These are phyloP conservation scores for Lentinula sp. DNA, from an alignment of 768 basidiomycete species.

Conservation along the genomic window DNA sequence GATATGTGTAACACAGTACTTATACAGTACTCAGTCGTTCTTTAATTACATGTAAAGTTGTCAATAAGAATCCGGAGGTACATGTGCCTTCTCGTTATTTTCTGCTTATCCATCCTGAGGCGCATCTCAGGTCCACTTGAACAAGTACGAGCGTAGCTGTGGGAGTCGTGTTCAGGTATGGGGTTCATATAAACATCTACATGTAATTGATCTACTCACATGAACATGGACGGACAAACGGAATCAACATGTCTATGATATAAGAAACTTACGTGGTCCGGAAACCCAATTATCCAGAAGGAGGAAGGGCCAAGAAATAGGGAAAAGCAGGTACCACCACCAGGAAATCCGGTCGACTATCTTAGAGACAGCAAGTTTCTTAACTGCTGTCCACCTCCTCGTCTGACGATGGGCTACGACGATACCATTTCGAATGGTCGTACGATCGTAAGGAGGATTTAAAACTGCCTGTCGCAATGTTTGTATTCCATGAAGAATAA, in stretches of 20 bases:
- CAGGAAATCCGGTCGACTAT: neutral
- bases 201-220: neutral
- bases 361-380: neutral
- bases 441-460: slow-evolving; percentile 43
- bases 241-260: neutral
- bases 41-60: neutral
- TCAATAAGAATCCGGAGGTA: no score
- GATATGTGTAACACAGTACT: neutral
- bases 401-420: slow-evolving; percentile 35
- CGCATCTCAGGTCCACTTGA: neutral
- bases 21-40: neutral
- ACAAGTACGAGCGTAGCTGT: neutral
- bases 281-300: neutral
- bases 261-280: neutral
- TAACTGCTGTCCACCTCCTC: slow-evolving; percentile 23
- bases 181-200: neutral
- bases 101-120: no score
- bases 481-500: slow-evolving; percentile 46
- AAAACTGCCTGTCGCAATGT: slow-evolving; percentile 41
- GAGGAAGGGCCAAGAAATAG: neutral
- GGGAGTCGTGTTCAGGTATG: neutral
- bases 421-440: slow-evolving; percentile 40
- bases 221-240: neutral
- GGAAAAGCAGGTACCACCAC: slow-evolving; percentile 4
- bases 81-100: no score